Percentiles rank a stretch among this genome's conserved stretches.
These are phyloP conservation scores for Plasmodium fragile DNA, from an alignment of 169 alveolate genomes.

Conservation along the genomic window DNA sequence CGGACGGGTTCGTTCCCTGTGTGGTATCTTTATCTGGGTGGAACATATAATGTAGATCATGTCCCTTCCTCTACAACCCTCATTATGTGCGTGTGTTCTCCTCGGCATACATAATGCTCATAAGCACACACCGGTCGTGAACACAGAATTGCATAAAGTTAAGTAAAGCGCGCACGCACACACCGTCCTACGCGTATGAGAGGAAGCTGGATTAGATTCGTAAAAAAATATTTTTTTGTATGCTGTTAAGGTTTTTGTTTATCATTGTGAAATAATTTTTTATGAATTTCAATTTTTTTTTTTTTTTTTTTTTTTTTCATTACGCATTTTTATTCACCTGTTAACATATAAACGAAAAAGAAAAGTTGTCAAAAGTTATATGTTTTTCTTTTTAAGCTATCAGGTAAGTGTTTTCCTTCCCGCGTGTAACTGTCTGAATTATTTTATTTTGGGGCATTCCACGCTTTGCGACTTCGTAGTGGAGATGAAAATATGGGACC, in stretches of 20 bases:
- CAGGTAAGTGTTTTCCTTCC: neutral
- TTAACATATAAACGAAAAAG: conserved; percentile 50
- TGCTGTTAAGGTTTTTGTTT: conserved; percentile 75
- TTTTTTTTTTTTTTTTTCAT: conserved; percentile 32
- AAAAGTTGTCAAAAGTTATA: conserved; percentile 53
- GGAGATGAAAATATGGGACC: neutral
- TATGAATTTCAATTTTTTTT: conserved; percentile 54
- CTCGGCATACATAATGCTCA: neutral
- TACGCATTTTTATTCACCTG: conserved; percentile 12
- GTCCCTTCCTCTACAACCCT: neutral
- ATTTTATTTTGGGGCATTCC: neutral
- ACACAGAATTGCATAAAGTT: neutral
- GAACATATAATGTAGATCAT: neutral
- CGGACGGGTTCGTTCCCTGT: neutral
- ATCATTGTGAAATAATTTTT: conserved; percentile 67
- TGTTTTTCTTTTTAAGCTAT: conserved; percentile 23
- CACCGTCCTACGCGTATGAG: neutral
- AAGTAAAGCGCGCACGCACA: neutral
- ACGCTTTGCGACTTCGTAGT: neutral
- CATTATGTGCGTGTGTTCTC: neutral
- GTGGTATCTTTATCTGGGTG: neutral
- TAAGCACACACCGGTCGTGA: neutral
- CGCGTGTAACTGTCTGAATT: neutral
- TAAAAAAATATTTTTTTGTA: conserved; percentile 56
- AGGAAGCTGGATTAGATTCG: neutral